Evolutionary conservation across 805 yeast genomes (phyloP).

Genomic region (Wickerhamomyces subpelliculosus): DNA sequence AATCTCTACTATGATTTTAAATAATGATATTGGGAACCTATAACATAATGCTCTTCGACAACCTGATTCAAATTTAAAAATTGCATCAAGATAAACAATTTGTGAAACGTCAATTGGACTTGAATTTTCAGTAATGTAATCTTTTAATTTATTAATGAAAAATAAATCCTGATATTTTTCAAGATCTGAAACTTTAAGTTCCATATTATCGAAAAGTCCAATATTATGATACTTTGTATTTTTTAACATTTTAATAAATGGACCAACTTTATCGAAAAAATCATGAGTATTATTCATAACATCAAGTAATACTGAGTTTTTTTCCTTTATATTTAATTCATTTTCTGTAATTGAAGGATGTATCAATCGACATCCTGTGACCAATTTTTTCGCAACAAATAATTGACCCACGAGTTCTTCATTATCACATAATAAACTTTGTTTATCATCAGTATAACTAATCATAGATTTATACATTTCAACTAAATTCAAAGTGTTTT

Average conservation of each 20-base stretch:
- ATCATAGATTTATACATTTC: not conserved
- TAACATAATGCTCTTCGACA: not conserved
- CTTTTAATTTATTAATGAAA: constrained; percentile 1
- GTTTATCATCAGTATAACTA: not conserved
- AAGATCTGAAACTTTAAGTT: too few relatives aligned
- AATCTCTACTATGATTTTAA: not conserved
- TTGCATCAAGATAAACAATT: not conserved
- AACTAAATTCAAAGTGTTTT: not conserved
- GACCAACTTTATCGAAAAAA: too few relatives aligned
- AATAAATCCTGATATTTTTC: not conserved
- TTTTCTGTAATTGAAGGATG: too few relatives aligned
- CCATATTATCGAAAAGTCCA: too few relatives aligned
- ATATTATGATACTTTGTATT: too few relatives aligned
- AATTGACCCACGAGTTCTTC: constrained; percentile 10
- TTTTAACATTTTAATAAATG: too few relatives aligned
- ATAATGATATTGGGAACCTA: not conserved
- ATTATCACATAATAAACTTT: not conserved
- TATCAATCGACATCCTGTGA: constrained; percentile 3
- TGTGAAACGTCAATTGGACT: not conserved
- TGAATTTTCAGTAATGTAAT: constrained; percentile 5
- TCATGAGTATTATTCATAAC: not conserved
- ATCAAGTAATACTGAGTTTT: too few relatives aligned
- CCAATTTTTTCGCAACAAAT: constrained; percentile 12
- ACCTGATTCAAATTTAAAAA: constrained; percentile 7
- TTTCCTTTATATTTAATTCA: too few relatives aligned